Evolutionary conservation across 768 basidiomycete genomes (phyloP).

Genomic region (Asterophora parasitica): DNA sequence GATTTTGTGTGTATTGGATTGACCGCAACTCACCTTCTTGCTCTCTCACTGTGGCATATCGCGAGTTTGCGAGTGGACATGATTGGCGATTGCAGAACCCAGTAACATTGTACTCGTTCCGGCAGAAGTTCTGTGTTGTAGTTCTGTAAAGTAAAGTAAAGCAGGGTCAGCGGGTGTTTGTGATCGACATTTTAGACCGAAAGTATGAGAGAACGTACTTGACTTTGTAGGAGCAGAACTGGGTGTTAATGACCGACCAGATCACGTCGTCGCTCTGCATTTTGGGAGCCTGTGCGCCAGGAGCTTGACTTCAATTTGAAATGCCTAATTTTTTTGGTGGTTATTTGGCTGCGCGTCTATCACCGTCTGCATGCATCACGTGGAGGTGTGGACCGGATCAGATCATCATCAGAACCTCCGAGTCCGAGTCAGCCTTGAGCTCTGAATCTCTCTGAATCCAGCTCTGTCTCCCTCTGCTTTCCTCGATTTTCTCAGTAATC

Average conservation of each 20-base stretch:
- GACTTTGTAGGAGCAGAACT: slow-evolving; percentile 99
- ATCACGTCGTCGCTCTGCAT: slow-evolving; percentile 99
- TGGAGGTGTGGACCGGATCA: too few species aligned
- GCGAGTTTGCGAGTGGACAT: slow-evolving; percentile 95
- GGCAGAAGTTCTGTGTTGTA: slow-evolving; percentile 93
- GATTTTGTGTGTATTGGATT: background rate
- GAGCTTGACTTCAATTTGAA: background rate
- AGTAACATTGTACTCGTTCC: slow-evolving; percentile 98
- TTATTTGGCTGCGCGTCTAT: slow-evolving; percentile 13
- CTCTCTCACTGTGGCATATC: slow-evolving; percentile 97
- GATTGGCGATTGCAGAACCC: slow-evolving; percentile 93
- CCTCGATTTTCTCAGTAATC: too few species aligned
- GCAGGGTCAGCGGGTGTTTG: slow-evolving; percentile 8
- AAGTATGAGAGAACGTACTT: slow-evolving; percentile 70
- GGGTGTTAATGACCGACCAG: slow-evolving; percentile 91
- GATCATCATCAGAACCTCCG: too few species aligned
- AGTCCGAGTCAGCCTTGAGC: too few species aligned
- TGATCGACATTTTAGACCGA: background rate
- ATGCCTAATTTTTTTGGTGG: slow-evolving; percentile 11
- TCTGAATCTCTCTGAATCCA: too few species aligned
- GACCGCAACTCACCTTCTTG: slow-evolving; percentile 62
- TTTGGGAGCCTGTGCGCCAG: slow-evolving; percentile 1
- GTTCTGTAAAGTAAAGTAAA: slow-evolving; percentile 50
- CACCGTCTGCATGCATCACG: slow-evolving; percentile 8
- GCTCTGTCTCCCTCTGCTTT: too few species aligned